Evolutionary conservation across 148 eudicot species (phyloP).

Genomic region (Nepenthes mirabilis): DNA sequence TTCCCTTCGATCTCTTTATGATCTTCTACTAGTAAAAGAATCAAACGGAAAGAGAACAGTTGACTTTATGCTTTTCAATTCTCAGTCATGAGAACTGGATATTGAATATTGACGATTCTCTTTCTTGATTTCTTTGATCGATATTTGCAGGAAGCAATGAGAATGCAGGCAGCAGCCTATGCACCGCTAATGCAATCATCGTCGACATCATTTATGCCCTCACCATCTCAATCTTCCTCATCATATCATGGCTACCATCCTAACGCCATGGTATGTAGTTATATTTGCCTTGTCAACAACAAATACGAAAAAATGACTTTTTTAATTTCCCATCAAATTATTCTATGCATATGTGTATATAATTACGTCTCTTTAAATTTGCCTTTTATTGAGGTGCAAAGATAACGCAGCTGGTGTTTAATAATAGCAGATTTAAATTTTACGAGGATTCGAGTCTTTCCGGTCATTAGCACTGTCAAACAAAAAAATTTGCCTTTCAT

Average conservation of each 20-base stretch:
- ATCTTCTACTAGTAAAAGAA: background rate
- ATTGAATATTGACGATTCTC: background rate
- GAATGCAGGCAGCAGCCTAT: conserved; percentile 26
- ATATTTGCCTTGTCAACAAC: background rate
- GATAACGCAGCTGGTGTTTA: no score
- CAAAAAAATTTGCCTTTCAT: no score
- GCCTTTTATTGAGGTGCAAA: no score
- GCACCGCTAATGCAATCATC: conserved; percentile 8
- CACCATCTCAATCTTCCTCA: conserved; percentile 23
- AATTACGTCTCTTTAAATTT: background rate
- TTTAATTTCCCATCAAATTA: background rate
- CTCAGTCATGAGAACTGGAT: background rate
- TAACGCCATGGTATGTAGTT: conserved; percentile 26
- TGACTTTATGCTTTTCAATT: background rate
- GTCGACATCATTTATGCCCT: conserved; percentile 15
- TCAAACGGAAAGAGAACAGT: no score
- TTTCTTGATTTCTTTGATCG: background rate
- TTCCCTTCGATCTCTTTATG: conserved; percentile 2
- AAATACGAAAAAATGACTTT: background rate
- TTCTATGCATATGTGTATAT: background rate
- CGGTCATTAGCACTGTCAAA: no score
- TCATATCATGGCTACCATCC: conserved; percentile 29
- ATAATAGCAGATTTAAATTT: no score
- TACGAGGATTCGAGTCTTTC: no score
- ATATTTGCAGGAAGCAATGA: conserved; percentile 39